phyloP scores from a whole-genome alignment of 306 rosid species.

The Cicer cuneatum region DNA sequence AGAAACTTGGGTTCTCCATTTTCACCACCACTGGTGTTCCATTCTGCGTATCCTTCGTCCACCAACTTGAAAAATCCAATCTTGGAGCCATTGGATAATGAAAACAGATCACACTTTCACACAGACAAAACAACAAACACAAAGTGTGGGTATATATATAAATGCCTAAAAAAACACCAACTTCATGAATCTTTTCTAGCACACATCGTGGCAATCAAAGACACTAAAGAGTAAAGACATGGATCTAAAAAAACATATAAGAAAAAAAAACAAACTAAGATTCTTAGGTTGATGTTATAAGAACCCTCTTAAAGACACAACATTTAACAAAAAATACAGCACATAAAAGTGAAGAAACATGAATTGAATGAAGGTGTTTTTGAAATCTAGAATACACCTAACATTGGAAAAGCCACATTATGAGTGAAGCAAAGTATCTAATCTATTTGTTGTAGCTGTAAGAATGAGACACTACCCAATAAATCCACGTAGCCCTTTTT shows the following conservation, averaged over 20 bases:
- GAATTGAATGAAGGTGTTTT: constrained; percentile 43
- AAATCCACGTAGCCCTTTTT: constrained; percentile 47
- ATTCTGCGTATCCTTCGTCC: constrained; percentile 61
- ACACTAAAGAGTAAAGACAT: constrained; percentile 42
- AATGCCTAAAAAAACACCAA: constrained; percentile 21
- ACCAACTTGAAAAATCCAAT: constrained; percentile 71
- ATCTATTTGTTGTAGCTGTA: constrained; percentile 55
- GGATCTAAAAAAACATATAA: constrained; percentile 63
- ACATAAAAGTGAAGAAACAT: constrained; percentile 43
- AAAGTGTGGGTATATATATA: background rate
- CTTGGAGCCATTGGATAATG: constrained; percentile 70
- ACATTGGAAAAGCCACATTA: constrained; percentile 70
- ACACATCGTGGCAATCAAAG: constrained; percentile 29
- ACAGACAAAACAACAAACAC: constrained; percentile 1
- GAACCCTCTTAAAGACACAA: constrained; percentile 40
- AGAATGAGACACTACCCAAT: constrained; percentile 53
- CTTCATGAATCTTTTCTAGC: constrained; percentile 44
- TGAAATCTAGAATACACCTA: constrained; percentile 52
- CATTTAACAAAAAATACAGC: constrained; percentile 56
- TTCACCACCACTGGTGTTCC: constrained; percentile 91
- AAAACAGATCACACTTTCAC: constrained; percentile 20
- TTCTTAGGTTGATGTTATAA: constrained; percentile 21
- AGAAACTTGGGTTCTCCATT: constrained; percentile 87
- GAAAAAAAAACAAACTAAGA: constrained; percentile 40
- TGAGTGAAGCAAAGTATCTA: constrained; percentile 78